A percentile compares a stretch with the other conserved stretches of the same genome.
phyloP scores from a whole-genome alignment of 1,284 basidiomycete species.

The Cystobasidium pallidum region DNA sequence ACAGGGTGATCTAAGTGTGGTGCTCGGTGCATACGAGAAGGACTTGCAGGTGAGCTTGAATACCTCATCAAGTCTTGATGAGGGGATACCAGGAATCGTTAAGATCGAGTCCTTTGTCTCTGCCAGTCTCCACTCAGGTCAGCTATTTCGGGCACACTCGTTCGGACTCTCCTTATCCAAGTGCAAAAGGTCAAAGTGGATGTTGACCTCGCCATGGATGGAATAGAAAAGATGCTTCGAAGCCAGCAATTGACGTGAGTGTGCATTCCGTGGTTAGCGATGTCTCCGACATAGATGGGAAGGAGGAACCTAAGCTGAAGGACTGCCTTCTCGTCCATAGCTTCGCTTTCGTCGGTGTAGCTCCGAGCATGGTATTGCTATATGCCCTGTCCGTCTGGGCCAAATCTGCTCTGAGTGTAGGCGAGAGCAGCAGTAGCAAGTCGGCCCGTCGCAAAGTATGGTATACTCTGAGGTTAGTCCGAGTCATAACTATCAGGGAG shows the following conservation, averaged over 20 bases:
- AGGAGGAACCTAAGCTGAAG: not conserved
- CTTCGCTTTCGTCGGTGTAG: constrained; percentile 95
- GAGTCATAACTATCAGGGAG: not conserved
- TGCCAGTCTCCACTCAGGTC: constrained; percentile 72
- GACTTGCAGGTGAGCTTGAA: constrained; percentile 69
- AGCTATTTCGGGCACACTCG: constrained; percentile 75
- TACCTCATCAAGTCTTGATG: too few species aligned
- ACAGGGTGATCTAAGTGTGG: constrained; percentile 82
- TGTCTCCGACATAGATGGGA: too few species aligned
- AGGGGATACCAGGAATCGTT: too few species aligned
- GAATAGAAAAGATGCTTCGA: constrained; percentile 88
- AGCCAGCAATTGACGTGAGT: constrained; percentile 82
- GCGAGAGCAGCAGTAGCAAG: constrained; percentile 59
- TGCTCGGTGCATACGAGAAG: constrained; percentile 86
- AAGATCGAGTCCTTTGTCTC: too few species aligned
- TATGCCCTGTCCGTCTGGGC: constrained; percentile 62
- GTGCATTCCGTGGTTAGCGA: too few species aligned
- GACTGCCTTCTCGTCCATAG: not conserved
- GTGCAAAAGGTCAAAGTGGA: constrained; percentile 98
- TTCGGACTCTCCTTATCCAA: constrained; percentile 87
- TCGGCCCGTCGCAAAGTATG: constrained; percentile 56
- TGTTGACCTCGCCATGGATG: constrained; percentile 78
- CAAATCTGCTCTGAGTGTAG: constrained; percentile 61
- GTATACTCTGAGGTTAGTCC: constrained; percentile 58
- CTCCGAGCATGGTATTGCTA: constrained; percentile 79